Conservation (phyloP, 495 filamentous ascomycete species). For the Xylaria castorea region DNA sequence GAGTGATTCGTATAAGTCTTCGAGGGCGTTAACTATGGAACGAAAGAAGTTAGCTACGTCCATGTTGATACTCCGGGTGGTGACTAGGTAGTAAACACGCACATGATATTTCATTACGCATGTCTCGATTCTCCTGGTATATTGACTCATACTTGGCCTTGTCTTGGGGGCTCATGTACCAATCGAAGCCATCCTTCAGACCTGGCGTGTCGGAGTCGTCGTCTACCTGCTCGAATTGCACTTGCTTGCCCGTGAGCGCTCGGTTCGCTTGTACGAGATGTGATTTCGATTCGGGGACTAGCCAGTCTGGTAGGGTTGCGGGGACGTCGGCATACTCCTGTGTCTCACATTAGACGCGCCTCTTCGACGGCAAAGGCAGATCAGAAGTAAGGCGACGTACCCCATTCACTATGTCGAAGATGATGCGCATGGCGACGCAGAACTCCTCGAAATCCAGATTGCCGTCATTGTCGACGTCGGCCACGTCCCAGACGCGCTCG, state of each 20-base stretch:
- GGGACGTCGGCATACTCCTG: slow-evolving; percentile 91
- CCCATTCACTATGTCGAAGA: slow-evolving; percentile 96
- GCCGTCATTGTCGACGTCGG: slow-evolving; percentile 95
- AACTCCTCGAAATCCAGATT: slow-evolving; percentile 99
- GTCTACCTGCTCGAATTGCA: slow-evolving; percentile 79
- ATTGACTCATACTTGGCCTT: slow-evolving; percentile 95
- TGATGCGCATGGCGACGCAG: slow-evolving; percentile 96
- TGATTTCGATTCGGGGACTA: slow-evolving; percentile 94
- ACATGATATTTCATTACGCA: slow-evolving; percentile 86
- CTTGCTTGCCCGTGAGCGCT: slow-evolving; percentile 75
- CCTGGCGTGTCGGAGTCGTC: slow-evolving; percentile 80
- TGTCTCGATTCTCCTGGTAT: slow-evolving; percentile 85
- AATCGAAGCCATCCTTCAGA: slow-evolving; percentile 95
- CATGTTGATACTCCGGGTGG: neutral
- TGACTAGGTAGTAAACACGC: slow-evolving; percentile 36
- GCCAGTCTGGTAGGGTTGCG: slow-evolving; percentile 84
- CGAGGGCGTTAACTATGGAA: slow-evolving; percentile 72
- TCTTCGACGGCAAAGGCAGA: neutral
- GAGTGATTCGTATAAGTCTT: slow-evolving; percentile 85
- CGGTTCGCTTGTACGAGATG: slow-evolving; percentile 91
- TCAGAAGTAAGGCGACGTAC: slow-evolving; percentile 55
- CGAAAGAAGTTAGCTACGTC: slow-evolving; percentile 3
- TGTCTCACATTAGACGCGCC: slow-evolving; percentile 26
- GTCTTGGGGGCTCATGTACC: slow-evolving; percentile 95
- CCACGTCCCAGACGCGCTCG: slow-evolving; percentile 95